A percentile compares a stretch with the other conserved stretches of the same genome.
These are phyloP conservation scores for Dionaea muscipula DNA, from an alignment of 179 eudicot species.

Conservation along the genomic window DNA sequence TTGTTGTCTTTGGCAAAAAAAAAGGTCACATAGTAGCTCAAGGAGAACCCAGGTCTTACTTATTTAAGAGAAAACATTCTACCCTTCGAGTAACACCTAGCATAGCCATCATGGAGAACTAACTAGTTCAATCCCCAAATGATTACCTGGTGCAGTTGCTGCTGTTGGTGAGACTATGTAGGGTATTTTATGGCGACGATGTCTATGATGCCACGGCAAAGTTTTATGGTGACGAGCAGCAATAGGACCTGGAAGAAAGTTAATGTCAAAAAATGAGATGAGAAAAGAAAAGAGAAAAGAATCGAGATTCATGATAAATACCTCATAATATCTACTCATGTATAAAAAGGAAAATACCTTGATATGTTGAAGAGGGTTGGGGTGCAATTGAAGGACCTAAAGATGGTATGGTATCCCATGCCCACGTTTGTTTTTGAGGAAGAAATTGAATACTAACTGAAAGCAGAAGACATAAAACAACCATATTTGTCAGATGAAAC, in stretches of 20 bases:
- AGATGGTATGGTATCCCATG: constrained; percentile 22
- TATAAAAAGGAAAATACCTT: constrained; percentile 24
- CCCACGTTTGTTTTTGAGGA: constrained; percentile 14
- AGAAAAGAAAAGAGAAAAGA: neutral
- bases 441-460: constrained; percentile 23
- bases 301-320: constrained; percentile 1
- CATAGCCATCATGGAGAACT: neutral
- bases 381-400: constrained; percentile 29
- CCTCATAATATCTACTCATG: neutral
- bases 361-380: constrained; percentile 42
- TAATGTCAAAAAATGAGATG: constrained; percentile 8
- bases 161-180: neutral
- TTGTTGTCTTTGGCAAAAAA: neutral
- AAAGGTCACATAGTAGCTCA: neutral
- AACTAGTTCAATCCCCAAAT: neutral
- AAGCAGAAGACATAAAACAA: constrained; percentile 12
- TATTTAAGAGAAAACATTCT: neutral
- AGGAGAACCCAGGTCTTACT: neutral
- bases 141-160: constrained; percentile 24
- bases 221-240: neutral
- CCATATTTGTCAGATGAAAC: no score
- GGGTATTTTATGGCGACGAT: neutral
- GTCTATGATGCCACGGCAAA: neutral
- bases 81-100: neutral
- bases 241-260: constrained; percentile 26